These are phyloP conservation scores for Yamadazyma ubonensis DNA, from an alignment of 805 yeast species.

Conservation along the genomic window DNA sequence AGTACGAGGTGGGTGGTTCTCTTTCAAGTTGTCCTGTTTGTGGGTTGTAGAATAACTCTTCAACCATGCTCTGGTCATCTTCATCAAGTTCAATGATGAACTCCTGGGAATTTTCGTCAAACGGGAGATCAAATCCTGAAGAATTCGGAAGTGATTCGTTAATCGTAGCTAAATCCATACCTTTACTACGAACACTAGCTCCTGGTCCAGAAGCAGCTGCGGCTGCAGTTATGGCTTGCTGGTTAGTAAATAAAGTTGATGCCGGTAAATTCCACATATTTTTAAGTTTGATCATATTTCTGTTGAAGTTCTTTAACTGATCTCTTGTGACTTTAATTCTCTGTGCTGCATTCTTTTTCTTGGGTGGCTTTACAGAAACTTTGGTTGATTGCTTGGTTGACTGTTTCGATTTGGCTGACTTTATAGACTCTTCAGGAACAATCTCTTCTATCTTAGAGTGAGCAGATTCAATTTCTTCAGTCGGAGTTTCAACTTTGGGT, in stretches of 20 bases:
- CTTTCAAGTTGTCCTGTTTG: conserved; percentile 32
- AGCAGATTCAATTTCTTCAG: not conserved
- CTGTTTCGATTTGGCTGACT: conserved; percentile 3
- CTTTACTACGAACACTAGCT: not conserved
- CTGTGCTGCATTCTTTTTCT: conserved; percentile 10
- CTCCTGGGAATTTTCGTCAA: conserved; percentile 21
- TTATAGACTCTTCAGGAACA: conserved; percentile 4
- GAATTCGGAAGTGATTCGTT: conserved; percentile 17
- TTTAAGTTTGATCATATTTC: conserved; percentile 20
- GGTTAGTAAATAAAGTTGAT: conserved; percentile 16
- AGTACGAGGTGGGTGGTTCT: conserved; percentile 22
- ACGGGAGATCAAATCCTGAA: conserved; percentile 6
- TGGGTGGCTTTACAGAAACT: not conserved
- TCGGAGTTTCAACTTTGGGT: conserved; percentile 1
- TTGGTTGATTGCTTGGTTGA: not conserved
- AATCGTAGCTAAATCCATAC: conserved; percentile 10
- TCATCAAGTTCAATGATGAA: conserved; percentile 29
- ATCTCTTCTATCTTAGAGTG: conserved; percentile 1
- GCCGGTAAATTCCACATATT: conserved; percentile 36
- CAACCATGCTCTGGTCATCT: conserved; percentile 19
- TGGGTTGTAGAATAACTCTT: conserved; percentile 33
- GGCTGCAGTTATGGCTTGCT: not conserved
- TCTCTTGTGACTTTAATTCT: conserved; percentile 12
- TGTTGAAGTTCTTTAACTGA: conserved; percentile 15
- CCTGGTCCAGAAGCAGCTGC: not conserved